Conservation (phyloP, 192 early-diverging fungal species). For the Linnemannia elongata region DNA sequence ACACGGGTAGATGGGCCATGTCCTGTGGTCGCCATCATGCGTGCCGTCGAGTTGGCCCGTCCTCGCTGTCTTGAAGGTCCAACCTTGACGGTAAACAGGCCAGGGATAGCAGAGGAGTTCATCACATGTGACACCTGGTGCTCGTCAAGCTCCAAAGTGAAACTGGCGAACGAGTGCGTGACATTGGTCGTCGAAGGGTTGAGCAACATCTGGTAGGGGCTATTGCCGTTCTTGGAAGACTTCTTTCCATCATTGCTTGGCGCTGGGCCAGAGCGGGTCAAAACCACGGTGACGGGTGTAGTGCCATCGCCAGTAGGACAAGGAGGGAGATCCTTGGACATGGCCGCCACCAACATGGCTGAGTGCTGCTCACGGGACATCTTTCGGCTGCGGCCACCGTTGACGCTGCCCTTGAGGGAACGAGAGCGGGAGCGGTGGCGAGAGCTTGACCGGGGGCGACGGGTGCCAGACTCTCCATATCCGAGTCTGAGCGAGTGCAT, state of each 20-base stretch:
- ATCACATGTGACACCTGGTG: slow-evolving; percentile 43
- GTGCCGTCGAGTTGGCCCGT: slow-evolving; percentile 11
- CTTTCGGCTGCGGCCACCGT: slow-evolving; percentile 13
- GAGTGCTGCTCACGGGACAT: slow-evolving; percentile 11
- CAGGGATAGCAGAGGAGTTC: slow-evolving; percentile 30
- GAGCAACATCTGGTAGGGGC: slow-evolving; percentile 38
- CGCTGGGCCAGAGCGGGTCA: background rate
- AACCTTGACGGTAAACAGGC: slow-evolving; percentile 34
- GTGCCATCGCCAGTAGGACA: background rate
- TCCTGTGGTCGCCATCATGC: slow-evolving; percentile 1
- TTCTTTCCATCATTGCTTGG: background rate
- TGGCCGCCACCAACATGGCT: background rate
- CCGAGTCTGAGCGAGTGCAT: slow-evolving; percentile 28
- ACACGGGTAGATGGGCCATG: slow-evolving; percentile 18
- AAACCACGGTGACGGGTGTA: background rate
- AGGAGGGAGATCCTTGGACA: slow-evolving; percentile 18
- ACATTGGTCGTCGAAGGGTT: slow-evolving; percentile 45
- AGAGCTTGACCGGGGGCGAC: background rate
- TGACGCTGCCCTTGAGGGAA: slow-evolving; percentile 15
- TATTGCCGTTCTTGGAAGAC: slow-evolving; percentile 26
- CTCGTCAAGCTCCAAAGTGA: slow-evolving; percentile 38
- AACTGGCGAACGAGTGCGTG: slow-evolving; percentile 44
- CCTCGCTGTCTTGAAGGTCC: background rate
- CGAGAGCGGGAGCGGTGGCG: slow-evolving; percentile 21
- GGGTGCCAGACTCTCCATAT: background rate